These are phyloP conservation scores for Leccinum disarticulatum DNA, from an alignment of 768 basidiomycete species.

Conservation along the genomic window DNA sequence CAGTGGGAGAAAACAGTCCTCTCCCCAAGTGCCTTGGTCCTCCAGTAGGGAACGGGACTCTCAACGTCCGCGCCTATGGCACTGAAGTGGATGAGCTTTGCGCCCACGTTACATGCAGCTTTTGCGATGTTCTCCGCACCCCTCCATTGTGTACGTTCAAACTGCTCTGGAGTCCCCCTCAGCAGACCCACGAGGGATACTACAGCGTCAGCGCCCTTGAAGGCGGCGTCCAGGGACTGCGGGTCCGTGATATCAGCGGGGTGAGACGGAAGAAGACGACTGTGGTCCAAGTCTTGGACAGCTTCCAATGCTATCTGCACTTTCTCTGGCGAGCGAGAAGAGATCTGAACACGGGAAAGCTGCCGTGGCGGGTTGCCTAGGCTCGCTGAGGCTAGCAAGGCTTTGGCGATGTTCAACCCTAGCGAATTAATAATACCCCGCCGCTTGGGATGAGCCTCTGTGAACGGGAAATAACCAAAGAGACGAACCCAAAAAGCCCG, in stretches of 20 bases:
- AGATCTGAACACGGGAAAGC: constrained; percentile 46
- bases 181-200: constrained; percentile 73
- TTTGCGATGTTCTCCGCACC: constrained; percentile 68
- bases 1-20: constrained; percentile 45
- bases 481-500: constrained; percentile 60
- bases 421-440: background rate
- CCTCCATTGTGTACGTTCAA: constrained; percentile 60
- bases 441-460: background rate
- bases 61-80: constrained; percentile 69
- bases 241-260: constrained; percentile 54
- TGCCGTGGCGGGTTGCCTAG: constrained; percentile 17
- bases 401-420: constrained; percentile 63
- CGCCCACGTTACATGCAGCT: constrained; percentile 50
- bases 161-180: constrained; percentile 52
- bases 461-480: constrained; percentile 6
- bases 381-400: constrained; percentile 38
- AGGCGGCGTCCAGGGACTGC: constrained; percentile 44
- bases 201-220: constrained; percentile 55
- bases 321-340: constrained; percentile 56
- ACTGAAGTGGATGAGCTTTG: constrained; percentile 64
- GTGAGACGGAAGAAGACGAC: constrained; percentile 41
- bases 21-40: constrained; percentile 67
- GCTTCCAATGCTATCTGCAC: constrained; percentile 35
- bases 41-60: constrained; percentile 58
- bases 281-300: constrained; percentile 32